Evolutionary conservation across 352 stramenopile species (phyloP), one percentile per base, ranked within the genome.

Genomic region (Phytophthora lateralis): DNA sequence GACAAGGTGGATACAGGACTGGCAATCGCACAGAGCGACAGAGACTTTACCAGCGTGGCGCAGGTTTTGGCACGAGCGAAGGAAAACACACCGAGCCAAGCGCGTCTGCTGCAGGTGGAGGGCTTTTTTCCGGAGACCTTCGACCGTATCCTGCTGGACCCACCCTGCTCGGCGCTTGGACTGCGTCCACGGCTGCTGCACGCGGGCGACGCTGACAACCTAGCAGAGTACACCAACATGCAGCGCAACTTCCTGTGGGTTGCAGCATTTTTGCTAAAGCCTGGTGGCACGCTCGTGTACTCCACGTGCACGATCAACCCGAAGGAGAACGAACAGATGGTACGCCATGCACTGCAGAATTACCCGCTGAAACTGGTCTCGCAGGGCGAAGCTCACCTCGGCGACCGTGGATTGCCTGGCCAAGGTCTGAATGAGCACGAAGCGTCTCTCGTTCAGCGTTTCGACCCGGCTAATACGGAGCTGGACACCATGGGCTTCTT

Each of bases 401-500:
- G 90, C 14, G 69, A 83, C 42, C 70, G 71, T 0, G 93, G 89
- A 5, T 54, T 98, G 24, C 9, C 69, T n/a, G 80, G 85, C 46
- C 80, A 93, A 50, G 91, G 88, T 3, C 75, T 98, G 21, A 85
- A 51, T 15, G 68, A 86, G 6, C 53, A 88, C 4, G 72, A 98
- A 73, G 73, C 84, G 3, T 56, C 76, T 0, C 79, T 90, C 8
- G 89, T 97, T 3, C 76, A 95, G 64, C 84, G 91, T 35, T 98
- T 98, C 58, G 92, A 98, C 60, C 89, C 91, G 10, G 78, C 78
- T 9, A 83, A 96, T 52, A 27, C 63, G 2, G 51, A 76, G 41
- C 65, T 90, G 0, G 91, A 98, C 60, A 96, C 90, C 10, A 98
- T 98, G 82, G 93, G 93, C 53, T 98, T 98, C 75, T 98, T 98